Base-by-base conservation (phyloP, 2,329 filamentous ascomycete species). In the Anisogramma anomala region DNA sequence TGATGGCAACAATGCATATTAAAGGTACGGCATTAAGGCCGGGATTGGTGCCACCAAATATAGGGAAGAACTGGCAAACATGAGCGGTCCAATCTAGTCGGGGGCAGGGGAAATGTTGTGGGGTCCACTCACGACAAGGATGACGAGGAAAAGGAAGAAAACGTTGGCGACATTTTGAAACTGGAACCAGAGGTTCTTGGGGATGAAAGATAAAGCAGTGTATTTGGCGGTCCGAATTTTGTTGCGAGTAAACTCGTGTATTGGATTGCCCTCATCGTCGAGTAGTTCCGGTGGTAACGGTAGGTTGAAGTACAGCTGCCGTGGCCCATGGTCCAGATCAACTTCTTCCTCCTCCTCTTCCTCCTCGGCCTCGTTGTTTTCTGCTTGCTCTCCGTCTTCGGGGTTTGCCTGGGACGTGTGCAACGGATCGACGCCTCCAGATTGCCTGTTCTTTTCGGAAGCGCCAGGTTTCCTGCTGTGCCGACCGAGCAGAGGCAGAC, bases 211-310 rank as follows among this genome's bases (percentile, higher is more conserved):
- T 49, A 98, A 63, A 7, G 93, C 82, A 6, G 91, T 98, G 62
- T 98, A 98, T 64, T 96, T 98, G 45, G 91, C 85, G 3, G 91
- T 98, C 52, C 93, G 76, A 59, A 98, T 94, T 71, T 98, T 98
- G 69, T 98, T 98, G 51, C 89, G 74, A 36, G 84, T 73, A 60
- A 82, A 98, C 17, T 74, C 67, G 43, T 74, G 69, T 40, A 68
- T 59, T 2, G 87, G 83, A 45, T 77, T 71, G 26, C 88, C 91
- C 34, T 94, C 78, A 47, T 91, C 84, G 56, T 95, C 86, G 53
- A 81, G 70, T 49, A 83, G 74, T 18, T 80, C 72, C 32, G 72
- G 66, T 1, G 91, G 87, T 39, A 98, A 67, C 6, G 85, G 80
- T 22, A 81, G 62, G 60, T 95, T 95, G 70, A 96, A 91, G 65